A percentile compares a stretch with the other conserved stretches of the same genome.
Conservation (phyloP, 495 filamentous ascomycete species). For the Cladorrhinum samala region DNA sequence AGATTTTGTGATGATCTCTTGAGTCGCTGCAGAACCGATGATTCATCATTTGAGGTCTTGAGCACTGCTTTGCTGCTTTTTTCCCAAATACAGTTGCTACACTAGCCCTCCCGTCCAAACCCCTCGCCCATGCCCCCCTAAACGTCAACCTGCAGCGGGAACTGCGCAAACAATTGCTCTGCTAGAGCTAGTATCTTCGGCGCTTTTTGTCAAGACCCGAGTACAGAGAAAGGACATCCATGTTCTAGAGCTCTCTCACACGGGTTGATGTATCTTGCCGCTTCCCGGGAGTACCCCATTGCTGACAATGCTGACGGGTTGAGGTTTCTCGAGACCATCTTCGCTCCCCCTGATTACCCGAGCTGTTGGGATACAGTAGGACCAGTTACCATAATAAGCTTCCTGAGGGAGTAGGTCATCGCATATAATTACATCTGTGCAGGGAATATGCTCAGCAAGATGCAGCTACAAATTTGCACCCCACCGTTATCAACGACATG, state of each 20-base stretch:
- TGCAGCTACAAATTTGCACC: background rate
- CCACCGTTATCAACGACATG: conserved; percentile 6
- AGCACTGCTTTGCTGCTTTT: background rate
- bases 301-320: background rate
- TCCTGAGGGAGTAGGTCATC: background rate
- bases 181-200: background rate
- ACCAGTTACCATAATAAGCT: background rate
- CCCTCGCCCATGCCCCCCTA: too few species aligned
- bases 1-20: background rate
- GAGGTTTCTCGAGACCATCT: background rate
- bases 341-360: background rate
- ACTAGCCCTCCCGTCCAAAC: background rate
- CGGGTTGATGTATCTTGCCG: background rate
- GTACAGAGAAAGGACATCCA: too few species aligned
- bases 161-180: background rate
- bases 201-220: too few species aligned
- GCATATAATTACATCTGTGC: conserved; percentile 7
- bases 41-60: background rate
- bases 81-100: background rate
- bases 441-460: conserved; percentile 1
- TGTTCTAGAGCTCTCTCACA: background rate
- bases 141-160: too few species aligned
- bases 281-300: background rate
- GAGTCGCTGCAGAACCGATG: background rate
- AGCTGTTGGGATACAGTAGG: too few species aligned